phyloP scores from a whole-genome alignment of 1,139 yeast genomes.

The Sugiyamaella paludigena region DNA sequence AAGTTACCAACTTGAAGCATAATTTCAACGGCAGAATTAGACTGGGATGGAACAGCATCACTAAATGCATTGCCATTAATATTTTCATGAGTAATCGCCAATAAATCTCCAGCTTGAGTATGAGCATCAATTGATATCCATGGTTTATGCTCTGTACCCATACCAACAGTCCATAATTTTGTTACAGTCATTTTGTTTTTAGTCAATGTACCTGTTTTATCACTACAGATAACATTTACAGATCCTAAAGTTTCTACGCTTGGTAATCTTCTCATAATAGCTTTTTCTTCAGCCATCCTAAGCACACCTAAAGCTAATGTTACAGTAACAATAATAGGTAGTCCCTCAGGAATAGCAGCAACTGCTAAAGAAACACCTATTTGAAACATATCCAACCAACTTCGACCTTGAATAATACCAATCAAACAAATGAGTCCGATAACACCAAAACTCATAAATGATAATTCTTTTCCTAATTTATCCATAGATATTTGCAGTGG shows the following conservation, averaged over 20 bases:
- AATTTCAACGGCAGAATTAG: constrained; percentile 25
- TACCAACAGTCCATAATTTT: constrained; percentile 76
- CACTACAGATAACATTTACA: constrained; percentile 91
- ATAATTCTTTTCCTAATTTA: constrained; percentile 83
- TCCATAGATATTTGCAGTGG: constrained; percentile 96
- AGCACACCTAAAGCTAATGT: constrained; percentile 92
- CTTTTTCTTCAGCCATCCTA: constrained; percentile 90
- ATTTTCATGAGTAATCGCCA: neutral
- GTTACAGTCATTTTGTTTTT: constrained; percentile 93
- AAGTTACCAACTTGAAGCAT: constrained; percentile 68
- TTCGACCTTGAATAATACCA: constrained; percentile 85
- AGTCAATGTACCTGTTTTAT: constrained; percentile 93
- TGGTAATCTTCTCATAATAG: constrained; percentile 89
- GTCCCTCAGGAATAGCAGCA: constrained; percentile 97
- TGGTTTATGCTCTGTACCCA: constrained; percentile 39
- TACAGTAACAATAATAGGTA: constrained; percentile 94
- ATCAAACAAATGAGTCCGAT: constrained; percentile 84
- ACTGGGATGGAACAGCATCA: constrained; percentile 7
- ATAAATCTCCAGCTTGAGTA: constrained; percentile 8
- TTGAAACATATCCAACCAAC: constrained; percentile 96
- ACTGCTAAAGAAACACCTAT: constrained; percentile 94
- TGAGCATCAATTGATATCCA: constrained; percentile 25
- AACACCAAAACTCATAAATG: constrained; percentile 74
- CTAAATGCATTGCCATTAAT: neutral
- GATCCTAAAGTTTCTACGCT: constrained; percentile 95